Base-by-base conservation (phyloP, 2,329 filamentous ascomycete genomes). In the Phaeosphaeriaceae sp. region DNA sequence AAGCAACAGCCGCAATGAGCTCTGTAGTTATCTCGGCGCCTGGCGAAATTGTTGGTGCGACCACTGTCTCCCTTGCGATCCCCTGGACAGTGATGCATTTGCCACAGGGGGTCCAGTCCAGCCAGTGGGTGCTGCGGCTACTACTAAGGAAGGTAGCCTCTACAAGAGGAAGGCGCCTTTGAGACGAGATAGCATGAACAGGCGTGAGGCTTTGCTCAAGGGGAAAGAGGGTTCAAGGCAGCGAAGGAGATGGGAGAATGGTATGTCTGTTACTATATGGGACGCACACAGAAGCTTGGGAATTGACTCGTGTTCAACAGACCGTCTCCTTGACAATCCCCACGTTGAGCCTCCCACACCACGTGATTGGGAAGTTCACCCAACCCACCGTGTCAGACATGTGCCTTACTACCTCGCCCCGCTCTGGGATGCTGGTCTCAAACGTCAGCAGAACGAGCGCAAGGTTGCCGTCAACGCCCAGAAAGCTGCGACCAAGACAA, bases 211-310 rank as follows among this genome's bases (percentile, higher is more conserved):
- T 2, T 69, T 96, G 43, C 79, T 94, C 26, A 95, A 92, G 77
- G 93, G 93, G 48, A 96, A 95, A 61, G 92, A 97, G 73, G 93
- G 93, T 28, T 93, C 86, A 63, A 84, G 93, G 29, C 45, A 48
- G 45, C 87, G 93, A 65, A 82, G 93, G 63, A 83, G 93, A 47
- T 97, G 92, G 92, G 94, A 99, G 79, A 99, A 97, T 74, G 90
- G 91, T 95, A 70, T 45, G 43, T 58, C 23, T 26, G 23, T 9
- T 11, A 15, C 44, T 26, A 41, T 18, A 41, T 36, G 2, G 3
- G n/a, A 5, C n/a, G n/a, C 11, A 33, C 15, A 46, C 20, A 32
- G 3, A 21, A 11, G 7, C 1, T 15, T 26, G 18, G 13, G 35
- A 50, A 28, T 23, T 48, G 32, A 48, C 45, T 20, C 18, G 42